A percentile compares a stretch with the other conserved stretches of the same genome.
These are phyloP conservation scores for Amanita pallidorosea DNA, from an alignment of 768 basidiomycete genomes.

Conservation along the genomic window DNA sequence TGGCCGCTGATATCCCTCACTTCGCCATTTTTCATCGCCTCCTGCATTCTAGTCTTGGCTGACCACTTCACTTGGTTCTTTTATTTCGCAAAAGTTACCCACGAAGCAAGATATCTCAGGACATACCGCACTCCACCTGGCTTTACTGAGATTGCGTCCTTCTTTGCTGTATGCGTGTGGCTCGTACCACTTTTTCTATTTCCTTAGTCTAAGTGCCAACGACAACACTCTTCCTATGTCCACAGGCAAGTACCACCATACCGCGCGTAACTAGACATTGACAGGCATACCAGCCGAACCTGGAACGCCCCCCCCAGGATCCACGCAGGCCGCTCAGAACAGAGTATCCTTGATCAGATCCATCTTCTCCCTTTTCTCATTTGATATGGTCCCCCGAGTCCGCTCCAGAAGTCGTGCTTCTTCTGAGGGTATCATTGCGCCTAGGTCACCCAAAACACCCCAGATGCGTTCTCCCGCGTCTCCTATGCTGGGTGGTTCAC, in stretches of 20 bases:
- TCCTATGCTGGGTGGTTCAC: constrained; percentile 15
- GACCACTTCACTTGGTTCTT: constrained; percentile 98
- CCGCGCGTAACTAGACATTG: not conserved
- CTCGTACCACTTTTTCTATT: constrained; percentile 85
- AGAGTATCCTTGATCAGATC: constrained; percentile 60
- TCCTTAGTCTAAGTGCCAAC: constrained; percentile 92
- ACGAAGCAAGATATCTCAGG: constrained; percentile 46
- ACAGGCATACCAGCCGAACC: constrained; percentile 20
- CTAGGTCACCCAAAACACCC: constrained; percentile 35
- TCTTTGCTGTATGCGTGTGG: constrained; percentile 83
- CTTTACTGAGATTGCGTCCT: constrained; percentile 72
- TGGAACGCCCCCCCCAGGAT: constrained; percentile 27
- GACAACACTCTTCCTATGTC: constrained; percentile 87
- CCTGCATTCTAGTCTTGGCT: constrained; percentile 72
- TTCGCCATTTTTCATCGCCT: constrained; percentile 74
- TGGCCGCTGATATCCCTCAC: constrained; percentile 95
- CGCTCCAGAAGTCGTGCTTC: constrained; percentile 36
- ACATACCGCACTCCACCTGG: constrained; percentile 36
- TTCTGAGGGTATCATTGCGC: constrained; percentile 64
- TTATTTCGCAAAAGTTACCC: constrained; percentile 71
- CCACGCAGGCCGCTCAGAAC: constrained; percentile 16
- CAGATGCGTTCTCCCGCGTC: constrained; percentile 22
- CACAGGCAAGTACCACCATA: constrained; percentile 25
- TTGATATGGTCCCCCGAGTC: constrained; percentile 28
- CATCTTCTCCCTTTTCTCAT: constrained; percentile 40